Evolutionary conservation across 805 yeast species (phyloP).

Genomic region (Kazachstania taianensis): DNA sequence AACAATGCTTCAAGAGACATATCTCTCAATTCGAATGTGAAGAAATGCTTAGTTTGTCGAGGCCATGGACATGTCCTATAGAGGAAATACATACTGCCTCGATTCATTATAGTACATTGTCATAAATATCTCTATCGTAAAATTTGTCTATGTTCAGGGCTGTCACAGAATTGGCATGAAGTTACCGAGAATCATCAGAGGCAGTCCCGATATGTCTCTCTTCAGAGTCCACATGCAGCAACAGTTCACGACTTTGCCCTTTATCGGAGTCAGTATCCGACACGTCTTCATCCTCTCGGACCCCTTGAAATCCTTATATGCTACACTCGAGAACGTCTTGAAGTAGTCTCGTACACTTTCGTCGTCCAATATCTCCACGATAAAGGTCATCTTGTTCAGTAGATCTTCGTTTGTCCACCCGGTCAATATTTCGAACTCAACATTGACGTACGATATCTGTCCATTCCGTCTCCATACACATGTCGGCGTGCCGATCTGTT

Average conservation of each 20-base stretch:
- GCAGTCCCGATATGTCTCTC: constrained; percentile 91
- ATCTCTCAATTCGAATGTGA: too few species aligned
- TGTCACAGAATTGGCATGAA: constrained; percentile 61
- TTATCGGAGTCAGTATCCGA: constrained; percentile 54
- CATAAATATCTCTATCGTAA: too few species aligned
- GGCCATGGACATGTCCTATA: too few species aligned
- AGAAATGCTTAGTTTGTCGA: too few species aligned
- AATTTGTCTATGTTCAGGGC: too few species aligned
- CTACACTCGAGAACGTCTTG: constrained; percentile 70
- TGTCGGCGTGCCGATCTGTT: constrained; percentile 86
- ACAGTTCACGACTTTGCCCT: constrained; percentile 48
- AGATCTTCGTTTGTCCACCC: constrained; percentile 79
- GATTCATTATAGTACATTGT: too few species aligned
- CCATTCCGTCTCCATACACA: constrained; percentile 94
- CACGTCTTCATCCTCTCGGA: constrained; percentile 85
- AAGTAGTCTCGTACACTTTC: constrained; percentile 79
- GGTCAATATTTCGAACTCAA: constrained; percentile 80
- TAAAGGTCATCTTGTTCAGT: constrained; percentile 56
- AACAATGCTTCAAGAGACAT: too few species aligned
- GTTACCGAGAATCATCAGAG: constrained; percentile 93
- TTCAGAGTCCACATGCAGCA: constrained; percentile 88
- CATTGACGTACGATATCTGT: constrained; percentile 90
- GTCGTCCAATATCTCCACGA: constrained; percentile 79
- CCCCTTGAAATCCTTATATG: constrained; percentile 85
- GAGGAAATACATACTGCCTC: too few species aligned